Conservation (phyloP, 208 protist genomes). For the Trypanosoma grayi region DNA sequence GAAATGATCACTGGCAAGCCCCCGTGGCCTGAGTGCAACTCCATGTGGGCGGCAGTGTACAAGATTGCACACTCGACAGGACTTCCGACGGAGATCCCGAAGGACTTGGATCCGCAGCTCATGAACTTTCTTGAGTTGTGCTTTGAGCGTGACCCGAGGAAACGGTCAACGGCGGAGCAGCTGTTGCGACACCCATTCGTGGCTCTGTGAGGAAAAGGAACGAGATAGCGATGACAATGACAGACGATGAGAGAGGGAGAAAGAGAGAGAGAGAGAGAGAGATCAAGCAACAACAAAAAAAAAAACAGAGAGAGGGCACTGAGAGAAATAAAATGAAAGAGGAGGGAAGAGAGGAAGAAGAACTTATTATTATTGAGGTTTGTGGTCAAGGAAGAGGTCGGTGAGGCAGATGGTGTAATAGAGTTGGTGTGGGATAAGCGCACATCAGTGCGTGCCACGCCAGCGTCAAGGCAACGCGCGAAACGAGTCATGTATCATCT, state of each 20-base stretch:
- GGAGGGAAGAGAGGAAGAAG: constrained; percentile 17
- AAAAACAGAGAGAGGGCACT: background rate
- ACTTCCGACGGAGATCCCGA: constrained; percentile 79
- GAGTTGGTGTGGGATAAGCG: too few relatives aligned
- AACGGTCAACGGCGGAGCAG: constrained; percentile 57
- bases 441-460: too few relatives aligned
- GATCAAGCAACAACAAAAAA: constrained; percentile 4
- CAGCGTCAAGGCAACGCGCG: too few relatives aligned
- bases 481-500: too few relatives aligned
- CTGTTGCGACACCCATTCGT: constrained; percentile 78
- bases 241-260: background rate
- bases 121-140: constrained; percentile 74
- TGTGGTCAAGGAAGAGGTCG: too few relatives aligned
- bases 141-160: constrained; percentile 79
- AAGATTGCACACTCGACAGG: constrained; percentile 86
- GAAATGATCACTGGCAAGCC: constrained; percentile 92
- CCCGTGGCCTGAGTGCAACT: constrained; percentile 90
- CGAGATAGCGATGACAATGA: background rate
- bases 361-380: constrained; percentile 15
- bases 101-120: constrained; percentile 66
- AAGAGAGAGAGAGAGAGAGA: background rate
- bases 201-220: constrained; percentile 16
- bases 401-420: too few relatives aligned
- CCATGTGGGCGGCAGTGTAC: constrained; percentile 85
- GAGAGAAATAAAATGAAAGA: constrained; percentile 2